Base-by-base conservation (phyloP, 2,329 filamentous ascomycete genomes). In the Sphaerulina vaccinii region DNA sequence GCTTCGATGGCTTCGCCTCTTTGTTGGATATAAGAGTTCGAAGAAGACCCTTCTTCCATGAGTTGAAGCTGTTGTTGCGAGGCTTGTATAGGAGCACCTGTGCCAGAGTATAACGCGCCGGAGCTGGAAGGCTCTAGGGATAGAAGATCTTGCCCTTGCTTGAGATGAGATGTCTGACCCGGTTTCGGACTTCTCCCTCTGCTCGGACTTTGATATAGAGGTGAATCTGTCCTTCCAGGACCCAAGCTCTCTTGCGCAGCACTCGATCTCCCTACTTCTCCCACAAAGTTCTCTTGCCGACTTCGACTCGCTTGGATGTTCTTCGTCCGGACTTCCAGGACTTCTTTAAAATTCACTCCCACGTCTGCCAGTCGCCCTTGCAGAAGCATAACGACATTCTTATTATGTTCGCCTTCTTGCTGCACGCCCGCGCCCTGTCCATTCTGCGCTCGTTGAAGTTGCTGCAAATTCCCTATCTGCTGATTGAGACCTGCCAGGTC, bases 321-420 rank as follows among this genome's bases (percentile, higher is more conserved):
- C 77, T 96, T 96, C 47, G 93, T 97, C 52, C 93, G 84, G 36
- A 95, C 88, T 70, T 99, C 93, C 8, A 99, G 79, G 5, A 97
- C 92, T 64, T 97, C 92, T 72, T 97, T 97, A 80, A 99, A 97
- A 70, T 92, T 96, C 57, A 86, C 89, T 21, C 88, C 88, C 3
- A 99, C 92, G 66, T 96, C 90, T 33, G 90, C 92, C 35, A 97
- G 78, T 67, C 93, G 93, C 56, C 90, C 89, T 72, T 96, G 90
- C 15, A 97, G 76, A 68, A 97, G 79, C 56, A 95, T 85, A 2
- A 96, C 88, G 24, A 97, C 93, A 67, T 97, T 96, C 73, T 96
- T 95, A 77, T 95, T 96, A 75, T 99, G 95, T 68, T 97, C 91
- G 62, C 90, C 90, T 71, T 96, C 90, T 68, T 96, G 91, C 56